phyloP scores from a whole-genome alignment of 768 basidiomycete species.

The Paxillus involutus region DNA sequence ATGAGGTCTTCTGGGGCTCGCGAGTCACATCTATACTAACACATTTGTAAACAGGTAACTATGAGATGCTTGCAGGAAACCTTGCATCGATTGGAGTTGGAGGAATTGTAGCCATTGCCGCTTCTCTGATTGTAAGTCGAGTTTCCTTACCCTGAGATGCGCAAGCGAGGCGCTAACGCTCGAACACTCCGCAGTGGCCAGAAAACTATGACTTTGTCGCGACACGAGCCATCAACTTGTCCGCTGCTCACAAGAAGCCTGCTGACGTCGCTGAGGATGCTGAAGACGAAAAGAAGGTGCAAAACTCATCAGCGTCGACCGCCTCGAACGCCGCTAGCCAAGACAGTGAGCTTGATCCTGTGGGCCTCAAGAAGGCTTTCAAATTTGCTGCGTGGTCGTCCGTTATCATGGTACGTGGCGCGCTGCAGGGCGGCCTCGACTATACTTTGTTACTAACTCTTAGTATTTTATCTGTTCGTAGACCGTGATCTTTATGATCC shows the following conservation, averaged over 20 bases:
- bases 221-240: constrained; percentile 74
- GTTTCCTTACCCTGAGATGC: not conserved
- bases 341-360: constrained; percentile 64
- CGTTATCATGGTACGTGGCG: constrained; percentile 52
- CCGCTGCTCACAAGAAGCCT: constrained; percentile 16
- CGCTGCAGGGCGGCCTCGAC: not conserved
- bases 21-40: not conserved
- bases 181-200: constrained; percentile 52
- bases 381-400: constrained; percentile 79
- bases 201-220: constrained; percentile 80
- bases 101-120: constrained; percentile 66
- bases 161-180: not conserved
- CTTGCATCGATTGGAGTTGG: constrained; percentile 82
- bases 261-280: constrained; percentile 19
- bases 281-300: constrained; percentile 40
- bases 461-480: constrained; percentile 17
- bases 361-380: constrained; percentile 70
- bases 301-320: constrained; percentile 29
- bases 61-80: constrained; percentile 87
- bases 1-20: constrained; percentile 22
- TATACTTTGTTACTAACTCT: not conserved
- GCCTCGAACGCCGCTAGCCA: constrained; percentile 38
- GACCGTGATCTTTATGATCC: constrained; percentile 63
- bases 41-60: constrained; percentile 35
- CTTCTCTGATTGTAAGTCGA: constrained; percentile 60